Base-by-base conservation (phyloP, 257 asterid species). In the Nicotiana knightiana region DNA sequence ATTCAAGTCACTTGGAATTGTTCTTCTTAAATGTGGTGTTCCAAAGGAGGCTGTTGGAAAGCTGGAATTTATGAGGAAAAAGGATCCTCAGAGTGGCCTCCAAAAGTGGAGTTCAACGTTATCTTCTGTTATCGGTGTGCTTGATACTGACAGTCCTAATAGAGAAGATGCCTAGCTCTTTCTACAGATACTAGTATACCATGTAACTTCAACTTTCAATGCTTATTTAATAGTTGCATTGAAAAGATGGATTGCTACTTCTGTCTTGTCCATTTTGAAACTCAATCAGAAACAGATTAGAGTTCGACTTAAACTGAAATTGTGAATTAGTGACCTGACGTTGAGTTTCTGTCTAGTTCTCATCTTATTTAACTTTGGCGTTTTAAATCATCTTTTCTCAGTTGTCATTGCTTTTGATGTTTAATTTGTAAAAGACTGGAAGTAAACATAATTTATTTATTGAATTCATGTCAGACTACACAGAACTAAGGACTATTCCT, bases 21-120 rank as follows among this genome's bases (percentile, higher is more conserved):
- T 94, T 77, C 92, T 96, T 54, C 79, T 93, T 78, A 94, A 93
- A 88, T 91, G 98, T 71, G 99, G 99, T 48, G 91, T 94, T 24
- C 88, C 97, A 12, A 90, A 88, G 83, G 89, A 82, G 81, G 95
- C 93, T 53, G 70, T 96, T 9, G 82, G 67, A 6, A 90, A 86
- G 86, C 94, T 94, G 68, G 95, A 91, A 82, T 58, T 64, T 83
- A 81, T 46, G 75, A 86, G 98, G 86, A 90, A 86, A 84, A 81
- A 80, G 68, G 93, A 93, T 76, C 81, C 54, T 11, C 80, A 75
- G 85, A 86, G 85, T 39, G 98, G 98, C 32, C 26, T 94, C 64
- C 85, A 80, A 62, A 87, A 85, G 5, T 94, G 98, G 99, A 76
- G 77, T 30, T 87, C 92, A 28, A 90, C 90, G 35, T 90, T 96